Evolutionary conservation across 805 yeast species (phyloP), one percentile per base, ranked within the genome.

Genomic region (Kazachstania martiniae): DNA sequence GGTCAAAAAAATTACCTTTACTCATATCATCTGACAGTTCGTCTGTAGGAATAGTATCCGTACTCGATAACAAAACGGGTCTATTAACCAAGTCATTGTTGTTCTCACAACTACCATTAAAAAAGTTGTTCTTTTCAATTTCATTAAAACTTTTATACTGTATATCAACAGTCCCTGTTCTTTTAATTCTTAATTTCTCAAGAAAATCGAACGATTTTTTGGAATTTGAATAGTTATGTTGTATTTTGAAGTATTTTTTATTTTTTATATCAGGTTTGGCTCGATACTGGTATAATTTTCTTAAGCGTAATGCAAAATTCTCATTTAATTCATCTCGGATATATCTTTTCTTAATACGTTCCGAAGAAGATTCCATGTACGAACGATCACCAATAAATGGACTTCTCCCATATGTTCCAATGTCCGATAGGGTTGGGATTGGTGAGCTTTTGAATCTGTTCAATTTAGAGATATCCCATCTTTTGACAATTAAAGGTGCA

Each of bases 401-500:
- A 39, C 94, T 74, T 42, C 78, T 69, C 3, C 95, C 95, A 44
- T 49, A 51, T 8, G 51, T 39, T 5, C 51, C 51, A n/a, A n/a
- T n/a, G 35, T 42, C 39, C 28, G 40, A 41, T 28, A 52, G 25
- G 1, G 36, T 34, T 3, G 55, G 58, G 50, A 44, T 48, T 15
- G 48, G 60, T 50, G 39, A 58, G 42, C 33, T 64, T 65, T 32
- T 21, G 4, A 21, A 19, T 8, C 17, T 53, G 10, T 39, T 34
- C 18, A 43, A 17, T 5, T 45, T 43, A 40, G 26, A 55, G 41
- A 42, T 60, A 17, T 44, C 63, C 93, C 95, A 89, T 54, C 85
- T 95, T 46, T 85, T 68, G 6, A 74, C 61, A 5, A 86, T 76
- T 7, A 84, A 68, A 0, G 97, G 95, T 36, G 91, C 69, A 31